Base-by-base conservation (phyloP, 345 rosid species). In the Eutrema heterophyllum region DNA sequence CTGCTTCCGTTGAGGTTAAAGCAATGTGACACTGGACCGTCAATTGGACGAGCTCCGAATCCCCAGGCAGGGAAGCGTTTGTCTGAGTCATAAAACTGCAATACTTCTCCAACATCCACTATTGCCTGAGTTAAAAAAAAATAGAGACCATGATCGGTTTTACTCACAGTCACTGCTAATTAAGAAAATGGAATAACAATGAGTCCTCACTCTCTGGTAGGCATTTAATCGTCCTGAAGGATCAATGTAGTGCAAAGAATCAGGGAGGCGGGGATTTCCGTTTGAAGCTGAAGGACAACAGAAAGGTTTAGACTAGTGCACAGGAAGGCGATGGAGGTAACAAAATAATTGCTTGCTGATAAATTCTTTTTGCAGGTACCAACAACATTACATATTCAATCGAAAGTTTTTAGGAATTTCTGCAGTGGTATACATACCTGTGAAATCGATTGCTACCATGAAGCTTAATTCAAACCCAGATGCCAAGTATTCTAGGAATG, bases 401-500 rank as follows among this genome's bases (percentile, higher is more conserved):
- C 46, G 1, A 52, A 32, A 36, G 21, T 13, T 38, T 54, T 38
- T 30, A 10, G 5, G 45, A 63, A 24, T 49, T 39, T 27, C 27
- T 38, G 59, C 49, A 29, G 39, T 59, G 56, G 74, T 63, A 68
- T 18, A 59, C 45, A 54, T 82, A 94, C 98, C 97, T 29, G 98
- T 94, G 80, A 89, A 94, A 87, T 94, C 98, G 72, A 94, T 72
- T 71, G 98, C 98, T 80, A 89, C 92, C 97, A 94, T 94, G 85
- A 91, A 91, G 82, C 84, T 91, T 48, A 94, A 81, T 79, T 94
- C 93, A 49, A 83, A 94, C 40, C 98, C 98, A 52, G 80, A 88
- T 59, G 84, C 86, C 84, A 91, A 74, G 83, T 91, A 94, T 78
- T 94, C 98, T 63, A 94, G 84, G 80, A 94, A 94, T 65, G 96